A percentile compares a stretch with the other conserved stretches of the same genome.
Conservation (phyloP, 768 basidiomycete genomes). For the Artomyces pyxidatus region DNA sequence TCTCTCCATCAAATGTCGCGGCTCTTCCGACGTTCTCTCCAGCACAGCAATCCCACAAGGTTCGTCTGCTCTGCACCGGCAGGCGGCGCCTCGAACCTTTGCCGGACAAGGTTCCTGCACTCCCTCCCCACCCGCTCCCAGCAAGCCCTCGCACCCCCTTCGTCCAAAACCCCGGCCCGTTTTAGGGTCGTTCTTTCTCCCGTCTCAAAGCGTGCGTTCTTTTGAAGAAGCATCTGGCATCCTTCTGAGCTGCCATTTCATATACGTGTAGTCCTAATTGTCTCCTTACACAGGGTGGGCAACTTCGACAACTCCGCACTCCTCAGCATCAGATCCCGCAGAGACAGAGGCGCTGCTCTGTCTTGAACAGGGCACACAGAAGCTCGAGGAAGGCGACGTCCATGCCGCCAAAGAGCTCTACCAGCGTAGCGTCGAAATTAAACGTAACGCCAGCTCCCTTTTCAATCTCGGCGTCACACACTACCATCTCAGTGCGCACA, state of each 20-base stretch:
- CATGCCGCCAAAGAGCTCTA: constrained; percentile 71
- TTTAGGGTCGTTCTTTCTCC: neutral
- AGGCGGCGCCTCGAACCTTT: neutral
- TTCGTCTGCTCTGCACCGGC: too few species aligned
- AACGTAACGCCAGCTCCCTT: constrained; percentile 69
- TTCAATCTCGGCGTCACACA: constrained; percentile 88
- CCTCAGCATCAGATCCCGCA: constrained; percentile 76
- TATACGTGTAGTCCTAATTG: constrained; percentile 14
- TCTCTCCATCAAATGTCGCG: too few species aligned
- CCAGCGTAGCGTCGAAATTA: constrained; percentile 71
- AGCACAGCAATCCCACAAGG: too few species aligned
- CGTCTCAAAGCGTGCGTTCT: neutral
- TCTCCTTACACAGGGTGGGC: constrained; percentile 56
- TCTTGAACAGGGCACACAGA: constrained; percentile 76
- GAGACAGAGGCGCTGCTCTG: constrained; percentile 72
- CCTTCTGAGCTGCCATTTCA: constrained; percentile 3
- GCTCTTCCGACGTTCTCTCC: too few species aligned
- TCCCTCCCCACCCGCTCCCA: neutral
- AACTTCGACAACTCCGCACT: constrained; percentile 72
- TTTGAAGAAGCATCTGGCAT: neutral
- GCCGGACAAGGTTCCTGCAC: neutral
- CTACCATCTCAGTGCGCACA: constrained; percentile 72
- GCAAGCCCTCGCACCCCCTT: neutral
- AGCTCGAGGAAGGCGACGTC: constrained; percentile 82
- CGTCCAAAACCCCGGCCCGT: constrained; percentile 1